Evolutionary conservation across 2,329 filamentous ascomycete genomes (phyloP), one percentile per base, ranked within the genome.

Genomic region (Penicillium polonicum): DNA sequence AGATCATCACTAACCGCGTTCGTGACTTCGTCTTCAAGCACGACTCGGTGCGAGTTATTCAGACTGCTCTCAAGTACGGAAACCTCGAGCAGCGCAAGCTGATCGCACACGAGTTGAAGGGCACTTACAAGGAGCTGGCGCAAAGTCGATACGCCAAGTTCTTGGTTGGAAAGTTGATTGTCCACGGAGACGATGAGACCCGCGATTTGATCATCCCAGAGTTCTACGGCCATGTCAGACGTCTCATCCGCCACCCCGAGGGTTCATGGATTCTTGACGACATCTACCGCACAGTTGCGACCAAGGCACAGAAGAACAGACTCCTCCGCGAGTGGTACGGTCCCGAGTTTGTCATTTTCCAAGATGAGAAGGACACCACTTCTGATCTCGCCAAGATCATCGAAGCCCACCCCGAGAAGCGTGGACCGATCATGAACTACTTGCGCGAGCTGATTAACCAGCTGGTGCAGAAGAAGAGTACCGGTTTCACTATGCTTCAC

Each of bases 91-190:
- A 97, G 78, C 85, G 91, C 70, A 90, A 88, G 75, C 85, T 88
- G 78, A 97, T 99, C 69, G 91, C 92, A 9, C 82, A 81, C 58
- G 94, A 99, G 75, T 82, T 99, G 55, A 87, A 90, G 75, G 92
- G 92, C 19, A 88, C 88, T 65, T 96, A 95, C 74, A 85, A 86
- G 43, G 85, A 90, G 65, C 80, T 99, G 65, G 92, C 92, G 3
- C 92, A 97, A 81, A 96, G 92, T 79, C 90, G 89, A 75, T 99
- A 99, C 72, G 93, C 93, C 69, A 99, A 99, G 78, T 99, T 97
- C 76, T 77, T 99, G 69, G 91, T 99, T 60, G 94, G 91, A 65
- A 99, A 99, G 78, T 83, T 99, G 69, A 84, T 99, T 63, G 89
- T 95, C n/a, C 90, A 96, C 71, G 91, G 92, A 60, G 91, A 97